These are phyloP conservation scores for Suillus spraguei DNA, from an alignment of 768 basidiomycete genomes.

Conservation along the genomic window DNA sequence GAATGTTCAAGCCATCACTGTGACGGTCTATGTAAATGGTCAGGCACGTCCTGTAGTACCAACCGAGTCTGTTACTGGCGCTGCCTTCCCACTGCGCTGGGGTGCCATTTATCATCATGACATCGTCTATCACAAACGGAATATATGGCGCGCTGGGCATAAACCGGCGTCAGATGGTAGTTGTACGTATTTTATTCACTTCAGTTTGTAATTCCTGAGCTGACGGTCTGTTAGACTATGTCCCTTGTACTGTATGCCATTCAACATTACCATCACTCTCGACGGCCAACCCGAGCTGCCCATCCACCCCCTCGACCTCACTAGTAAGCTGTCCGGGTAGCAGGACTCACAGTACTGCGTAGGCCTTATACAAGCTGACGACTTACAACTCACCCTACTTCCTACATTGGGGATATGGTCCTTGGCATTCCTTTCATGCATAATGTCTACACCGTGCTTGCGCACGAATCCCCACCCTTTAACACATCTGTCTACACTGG, in stretches of 20 bases:
- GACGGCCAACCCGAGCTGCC: constrained; percentile 58
- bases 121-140: constrained; percentile 72
- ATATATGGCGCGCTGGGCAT: constrained; percentile 69
- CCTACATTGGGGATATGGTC: constrained; percentile 66
- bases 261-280: constrained; percentile 73
- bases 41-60: no score
- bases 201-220: neutral
- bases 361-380: constrained; percentile 69
- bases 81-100: no score
- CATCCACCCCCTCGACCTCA: constrained; percentile 80
- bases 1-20: no score
- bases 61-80: no score
- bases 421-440: constrained; percentile 80
- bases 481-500: constrained; percentile 26
- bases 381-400: constrained; percentile 39
- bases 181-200: constrained; percentile 46
- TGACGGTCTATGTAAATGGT: no score
- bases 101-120: constrained; percentile 62
- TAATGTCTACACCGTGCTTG: constrained; percentile 78
- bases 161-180: constrained; percentile 54
- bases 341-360: constrained; percentile 51
- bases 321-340: constrained; percentile 43
- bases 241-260: constrained; percentile 69
- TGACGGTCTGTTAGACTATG: constrained; percentile 78
- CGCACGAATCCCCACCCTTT: constrained; percentile 57